phyloP scores from a whole-genome alignment of 352 stramenopile genomes.

The Elongisporangium anandrum region DNA sequence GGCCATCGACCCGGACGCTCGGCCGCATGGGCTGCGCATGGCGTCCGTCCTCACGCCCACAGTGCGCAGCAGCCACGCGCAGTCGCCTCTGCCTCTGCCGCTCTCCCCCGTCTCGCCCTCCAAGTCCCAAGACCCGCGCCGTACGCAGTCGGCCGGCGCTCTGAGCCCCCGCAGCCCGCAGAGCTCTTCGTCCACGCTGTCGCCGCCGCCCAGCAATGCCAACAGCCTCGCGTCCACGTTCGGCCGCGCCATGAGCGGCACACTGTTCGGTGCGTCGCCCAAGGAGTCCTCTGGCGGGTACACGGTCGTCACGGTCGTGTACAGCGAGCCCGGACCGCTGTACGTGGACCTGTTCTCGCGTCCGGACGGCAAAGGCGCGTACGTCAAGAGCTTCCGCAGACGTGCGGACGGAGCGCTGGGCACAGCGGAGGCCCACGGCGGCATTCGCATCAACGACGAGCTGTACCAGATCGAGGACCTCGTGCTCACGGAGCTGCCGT shows the following conservation, averaged over 20 bases:
- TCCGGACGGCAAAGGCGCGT: conserved; percentile 57
- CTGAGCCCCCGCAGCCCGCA: neutral
- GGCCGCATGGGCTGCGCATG: neutral
- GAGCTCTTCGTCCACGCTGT: neutral
- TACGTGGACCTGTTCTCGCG: conserved; percentile 78
- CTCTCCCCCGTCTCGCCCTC: neutral
- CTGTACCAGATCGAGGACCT: conserved; percentile 65
- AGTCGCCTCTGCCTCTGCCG: neutral
- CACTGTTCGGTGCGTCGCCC: neutral
- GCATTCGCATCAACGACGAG: conserved; percentile 58
- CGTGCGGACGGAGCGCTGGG: conserved; percentile 47
- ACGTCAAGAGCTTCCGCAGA: conserved; percentile 70
- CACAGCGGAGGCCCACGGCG: conserved; percentile 46
- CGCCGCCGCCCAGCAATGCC: neutral
- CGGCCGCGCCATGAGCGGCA: neutral
- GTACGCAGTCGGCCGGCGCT: neutral
- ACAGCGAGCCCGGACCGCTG: conserved; percentile 39
- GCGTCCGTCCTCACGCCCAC: neutral
- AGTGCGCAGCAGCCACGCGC: neutral
- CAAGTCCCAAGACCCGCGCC: neutral
- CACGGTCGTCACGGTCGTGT: conserved; percentile 40
- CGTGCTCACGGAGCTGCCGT: conserved; percentile 51
- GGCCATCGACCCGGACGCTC: neutral
- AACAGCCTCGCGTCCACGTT: neutral
- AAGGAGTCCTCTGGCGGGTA: neutral